Base-by-base conservation (phyloP, 1,139 yeast species). In the Candida sojae region DNA sequence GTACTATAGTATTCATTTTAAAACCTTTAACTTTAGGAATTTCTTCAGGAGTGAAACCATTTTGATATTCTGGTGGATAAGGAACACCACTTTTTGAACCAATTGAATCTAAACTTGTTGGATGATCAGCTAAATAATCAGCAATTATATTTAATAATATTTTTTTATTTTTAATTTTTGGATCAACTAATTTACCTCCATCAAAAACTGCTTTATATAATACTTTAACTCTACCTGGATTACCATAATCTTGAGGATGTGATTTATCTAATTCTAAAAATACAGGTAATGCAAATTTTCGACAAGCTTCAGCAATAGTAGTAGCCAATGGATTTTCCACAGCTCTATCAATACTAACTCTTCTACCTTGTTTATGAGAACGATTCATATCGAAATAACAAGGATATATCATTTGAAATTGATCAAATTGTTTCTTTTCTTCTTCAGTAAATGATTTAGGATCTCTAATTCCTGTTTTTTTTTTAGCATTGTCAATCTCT, bases 211-310 rank as follows among this genome's bases (percentile, higher is more conserved):
- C 77, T 59, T 82, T 84, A 37, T 88, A 58, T 43, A 83, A 70
- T 21, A 91, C 88, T 57, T 96, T 80, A 35, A 93, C 93, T 58
- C 98, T 79, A 11, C 99, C 99, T 1, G 97, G 96, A 63, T 93
- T 93, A 53, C 98, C 96, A 79, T 88, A 93, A 69, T 93, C 99
- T 64, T 91, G 96, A 9, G 99, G 99, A 67, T 93, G 99, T 3
- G 87, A 70, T 68, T 91, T 93, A 53, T 87, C 90, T 53, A 93
- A 83, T 67, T 88, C 93, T 53, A 83, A 75, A 47, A 85, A 73
- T 1, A 72, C 75, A 2, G 87, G 87, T 48, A 84, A 63, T 56
- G 80, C 61, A 55, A 72, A 71, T 59, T 55, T 67, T 51, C 70
- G 69, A 56, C 79, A 80, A 32, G 80, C 88, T 66, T 89, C 96